Evolutionary conservation across 768 basidiomycete species (phyloP).

Genomic region (Kwoniella newhampshirensis): DNA sequence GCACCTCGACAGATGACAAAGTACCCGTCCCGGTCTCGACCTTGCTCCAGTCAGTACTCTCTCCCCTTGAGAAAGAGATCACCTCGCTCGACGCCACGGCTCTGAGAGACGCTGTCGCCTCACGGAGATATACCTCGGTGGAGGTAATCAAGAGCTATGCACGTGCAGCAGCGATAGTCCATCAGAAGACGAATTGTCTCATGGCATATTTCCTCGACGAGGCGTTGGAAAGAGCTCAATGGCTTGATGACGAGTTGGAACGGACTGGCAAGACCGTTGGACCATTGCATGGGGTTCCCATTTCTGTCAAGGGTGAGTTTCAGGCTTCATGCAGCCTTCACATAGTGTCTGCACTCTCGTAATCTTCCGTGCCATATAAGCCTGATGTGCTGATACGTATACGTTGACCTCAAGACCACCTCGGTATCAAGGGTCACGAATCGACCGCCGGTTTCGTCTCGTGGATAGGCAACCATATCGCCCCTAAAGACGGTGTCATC

Average conservation of each 20-base stretch:
- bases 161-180: slow-evolving; percentile 31
- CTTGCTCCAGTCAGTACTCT: slow-evolving; percentile 5
- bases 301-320: slow-evolving; percentile 38
- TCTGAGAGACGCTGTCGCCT: slow-evolving; percentile 20
- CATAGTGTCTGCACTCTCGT: no score
- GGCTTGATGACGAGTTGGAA: slow-evolving; percentile 27
- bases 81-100: slow-evolving; percentile 21
- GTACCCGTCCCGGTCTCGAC: no score
- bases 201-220: slow-evolving; percentile 30
- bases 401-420: slow-evolving; percentile 54
- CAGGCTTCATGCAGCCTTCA: no score
- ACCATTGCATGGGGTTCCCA: slow-evolving; percentile 40
- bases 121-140: slow-evolving; percentile 21
- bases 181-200: slow-evolving; percentile 49
- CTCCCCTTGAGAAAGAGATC: slow-evolving; percentile 17
- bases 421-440: slow-evolving; percentile 25
- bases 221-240: slow-evolving; percentile 25
- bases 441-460: slow-evolving; percentile 24
- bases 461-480: slow-evolving; percentile 19
- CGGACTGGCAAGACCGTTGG: slow-evolving; percentile 29
- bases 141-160: slow-evolving; percentile 31
- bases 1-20: no score
- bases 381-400: slow-evolving; percentile 4
- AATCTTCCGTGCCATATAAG: no score
- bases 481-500: slow-evolving; percentile 18